These are phyloP conservation scores for Alternaria alternata DNA, from an alignment of 2,329 filamentous ascomycete genomes.

Conservation along the genomic window DNA sequence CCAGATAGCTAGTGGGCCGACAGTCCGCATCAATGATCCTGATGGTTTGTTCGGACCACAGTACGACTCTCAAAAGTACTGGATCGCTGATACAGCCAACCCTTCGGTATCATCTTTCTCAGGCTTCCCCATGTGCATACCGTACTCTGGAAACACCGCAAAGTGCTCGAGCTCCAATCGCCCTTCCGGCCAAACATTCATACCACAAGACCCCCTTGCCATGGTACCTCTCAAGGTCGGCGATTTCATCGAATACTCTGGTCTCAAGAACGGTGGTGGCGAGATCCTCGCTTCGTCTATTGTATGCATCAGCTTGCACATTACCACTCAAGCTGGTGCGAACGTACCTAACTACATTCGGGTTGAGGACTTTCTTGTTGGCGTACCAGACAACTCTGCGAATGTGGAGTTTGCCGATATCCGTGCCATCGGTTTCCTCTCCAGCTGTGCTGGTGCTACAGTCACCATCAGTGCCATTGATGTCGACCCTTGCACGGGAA, in stretches of 20 bases:
- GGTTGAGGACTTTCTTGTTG: slow-evolving; percentile 55
- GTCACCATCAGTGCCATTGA: slow-evolving; percentile 53
- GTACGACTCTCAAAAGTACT: slow-evolving; percentile 45
- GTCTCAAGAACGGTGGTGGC: slow-evolving; percentile 34
- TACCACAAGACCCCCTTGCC: slow-evolving; percentile 45
- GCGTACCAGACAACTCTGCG: slow-evolving; percentile 47
- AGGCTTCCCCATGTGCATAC: slow-evolving; percentile 63
- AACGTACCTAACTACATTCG: slow-evolving; percentile 52
- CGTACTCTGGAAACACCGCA: slow-evolving; percentile 49
- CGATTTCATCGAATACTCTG: slow-evolving; percentile 54
- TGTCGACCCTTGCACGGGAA: slow-evolving; percentile 55
- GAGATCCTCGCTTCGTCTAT: slow-evolving; percentile 51
- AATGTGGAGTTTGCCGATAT: slow-evolving; percentile 50
- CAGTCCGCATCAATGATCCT: slow-evolving; percentile 56
- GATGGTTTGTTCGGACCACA: slow-evolving; percentile 53
- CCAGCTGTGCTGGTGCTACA: slow-evolving; percentile 44
- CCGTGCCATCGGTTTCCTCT: slow-evolving; percentile 49
- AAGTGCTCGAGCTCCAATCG: slow-evolving; percentile 51
- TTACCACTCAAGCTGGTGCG: slow-evolving; percentile 34
- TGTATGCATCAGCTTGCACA: slow-evolving; percentile 52
- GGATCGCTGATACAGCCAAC: slow-evolving; percentile 60
- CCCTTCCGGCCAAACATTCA: slow-evolving; percentile 41
- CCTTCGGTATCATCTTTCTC: slow-evolving; percentile 59
- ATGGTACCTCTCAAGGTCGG: slow-evolving; percentile 55
- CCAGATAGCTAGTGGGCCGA: slow-evolving; percentile 50